Evolutionary conservation across 441 rosid species (phyloP).

Genomic region (Euphorbia schlechtendalii): DNA sequence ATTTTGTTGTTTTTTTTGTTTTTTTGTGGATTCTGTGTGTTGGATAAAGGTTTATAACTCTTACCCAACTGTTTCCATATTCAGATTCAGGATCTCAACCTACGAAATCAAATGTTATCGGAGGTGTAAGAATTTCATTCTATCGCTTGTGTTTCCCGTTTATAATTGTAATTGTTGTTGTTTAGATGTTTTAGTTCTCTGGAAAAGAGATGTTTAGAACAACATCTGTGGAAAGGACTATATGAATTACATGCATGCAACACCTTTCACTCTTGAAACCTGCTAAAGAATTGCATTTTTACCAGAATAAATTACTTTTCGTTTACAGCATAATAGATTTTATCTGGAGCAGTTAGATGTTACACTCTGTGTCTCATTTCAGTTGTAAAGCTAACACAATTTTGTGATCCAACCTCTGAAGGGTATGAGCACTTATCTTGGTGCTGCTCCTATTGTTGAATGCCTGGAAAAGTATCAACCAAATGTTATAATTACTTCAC

Average conservation of each 20-base stretch:
- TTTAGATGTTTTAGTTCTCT: not conserved
- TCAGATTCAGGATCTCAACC: constrained; percentile 37
- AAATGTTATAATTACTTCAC: constrained; percentile 70
- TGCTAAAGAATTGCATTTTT: not conserved
- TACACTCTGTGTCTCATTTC: not conserved
- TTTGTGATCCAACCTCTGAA: constrained; percentile 28
- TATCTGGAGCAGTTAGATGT: not conserved
- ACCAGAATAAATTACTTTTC: not conserved
- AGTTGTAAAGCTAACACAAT: constrained; percentile 2
- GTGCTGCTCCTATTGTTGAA: constrained; percentile 91
- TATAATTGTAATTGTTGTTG: not conserved
- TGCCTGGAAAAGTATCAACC: constrained; percentile 83
- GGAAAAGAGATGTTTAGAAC: not conserved
- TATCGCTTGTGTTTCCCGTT: constrained; percentile 14
- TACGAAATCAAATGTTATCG: constrained; percentile 26
- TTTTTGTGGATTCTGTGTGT: constrained; percentile 2
- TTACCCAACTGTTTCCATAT: not conserved
- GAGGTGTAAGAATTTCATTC: constrained; percentile 50
- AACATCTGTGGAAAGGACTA: not conserved
- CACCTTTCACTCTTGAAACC: not conserved
- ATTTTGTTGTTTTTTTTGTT: not conserved
- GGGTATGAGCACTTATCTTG: constrained; percentile 84
- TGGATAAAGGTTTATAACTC: not conserved
- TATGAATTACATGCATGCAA: not conserved
- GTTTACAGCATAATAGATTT: not conserved